Conservation (phyloP, 202 grass and related monocot species). For the Zoysia matrella region DNA sequence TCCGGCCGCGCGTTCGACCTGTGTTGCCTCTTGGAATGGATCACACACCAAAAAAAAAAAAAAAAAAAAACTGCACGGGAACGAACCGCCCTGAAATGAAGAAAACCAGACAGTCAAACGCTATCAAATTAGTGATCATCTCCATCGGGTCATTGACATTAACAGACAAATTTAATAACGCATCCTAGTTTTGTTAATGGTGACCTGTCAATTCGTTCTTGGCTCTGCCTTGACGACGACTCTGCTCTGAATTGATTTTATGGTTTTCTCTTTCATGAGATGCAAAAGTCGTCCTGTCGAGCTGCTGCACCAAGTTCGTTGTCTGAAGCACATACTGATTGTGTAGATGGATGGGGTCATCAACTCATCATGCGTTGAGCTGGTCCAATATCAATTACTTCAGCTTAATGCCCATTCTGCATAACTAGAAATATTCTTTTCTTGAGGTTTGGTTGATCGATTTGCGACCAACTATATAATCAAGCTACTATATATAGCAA, state of each 20-base stretch:
- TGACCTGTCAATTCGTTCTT: slow-evolving; percentile 18
- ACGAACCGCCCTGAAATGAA: not conserved
- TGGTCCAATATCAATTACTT: too few species aligned
- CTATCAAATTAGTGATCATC: slow-evolving; percentile 17
- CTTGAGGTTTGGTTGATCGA: too few species aligned
- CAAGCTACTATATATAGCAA: too few species aligned
- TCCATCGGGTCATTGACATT: too few species aligned
- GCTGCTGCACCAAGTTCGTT: too few species aligned
- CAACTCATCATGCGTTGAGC: not conserved
- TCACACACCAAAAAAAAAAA: not conserved
- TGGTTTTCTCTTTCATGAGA: not conserved
- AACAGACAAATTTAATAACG: too few species aligned
- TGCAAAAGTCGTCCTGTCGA: not conserved
- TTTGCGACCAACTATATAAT: too few species aligned
- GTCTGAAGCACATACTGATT: not conserved
- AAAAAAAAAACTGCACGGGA: slow-evolving; percentile 6
- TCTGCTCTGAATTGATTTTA: not conserved
- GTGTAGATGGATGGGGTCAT: not conserved
- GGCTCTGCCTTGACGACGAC: not conserved
- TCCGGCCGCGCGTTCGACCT: not conserved
- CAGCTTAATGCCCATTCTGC: too few species aligned
- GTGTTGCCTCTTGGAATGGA: not conserved
- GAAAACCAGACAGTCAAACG: slow-evolving; percentile 8
- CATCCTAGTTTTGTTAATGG: not conserved
- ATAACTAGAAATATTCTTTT: too few species aligned